Percentiles rank a stretch among this genome's conserved stretches.
Conservation (phyloP, 345 rosid species). For the Theobroma cacao region DNA sequence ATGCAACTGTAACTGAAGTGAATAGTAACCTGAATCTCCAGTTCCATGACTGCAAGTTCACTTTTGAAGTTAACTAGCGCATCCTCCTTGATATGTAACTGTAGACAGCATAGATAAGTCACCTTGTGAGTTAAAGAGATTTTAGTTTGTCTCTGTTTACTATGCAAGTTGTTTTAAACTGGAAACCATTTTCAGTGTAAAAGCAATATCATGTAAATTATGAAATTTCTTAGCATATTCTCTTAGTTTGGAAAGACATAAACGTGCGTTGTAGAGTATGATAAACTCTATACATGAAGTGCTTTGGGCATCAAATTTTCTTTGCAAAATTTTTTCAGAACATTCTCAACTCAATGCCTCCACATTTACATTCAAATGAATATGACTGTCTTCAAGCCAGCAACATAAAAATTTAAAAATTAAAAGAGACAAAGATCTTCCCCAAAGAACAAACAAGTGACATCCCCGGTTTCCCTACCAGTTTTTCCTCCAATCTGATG, state of each 20-base stretch:
- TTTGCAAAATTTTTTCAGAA: background rate
- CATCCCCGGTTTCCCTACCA: background rate
- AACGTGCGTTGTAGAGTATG: background rate
- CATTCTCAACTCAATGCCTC: background rate
- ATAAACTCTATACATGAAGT: background rate
- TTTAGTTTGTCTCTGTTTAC: background rate
- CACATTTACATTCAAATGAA: background rate
- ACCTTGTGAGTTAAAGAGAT: background rate
- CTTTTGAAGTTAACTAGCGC: slow-evolving; percentile 64
- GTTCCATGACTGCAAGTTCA: slow-evolving; percentile 80
- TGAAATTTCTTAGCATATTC: background rate
- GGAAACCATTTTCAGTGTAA: background rate
- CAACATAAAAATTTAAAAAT: slow-evolving; percentile 1
- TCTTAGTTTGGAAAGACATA: background rate
- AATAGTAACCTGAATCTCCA: slow-evolving; percentile 64
- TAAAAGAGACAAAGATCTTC: background rate
- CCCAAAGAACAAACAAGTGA: background rate
- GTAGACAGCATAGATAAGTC: slow-evolving; percentile 18
- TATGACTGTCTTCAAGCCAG: background rate
- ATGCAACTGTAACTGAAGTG: background rate
- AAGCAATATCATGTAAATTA: background rate
- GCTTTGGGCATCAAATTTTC: background rate
- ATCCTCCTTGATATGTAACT: slow-evolving; percentile 59
- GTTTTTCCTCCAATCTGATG: background rate
- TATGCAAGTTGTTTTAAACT: background rate